Percentiles rank a stretch among this genome's conserved stretches.
Evolutionary conservation across 2,329 filamentous ascomycete species (phyloP).

Genomic region (Fusarium sarcochroum): DNA sequence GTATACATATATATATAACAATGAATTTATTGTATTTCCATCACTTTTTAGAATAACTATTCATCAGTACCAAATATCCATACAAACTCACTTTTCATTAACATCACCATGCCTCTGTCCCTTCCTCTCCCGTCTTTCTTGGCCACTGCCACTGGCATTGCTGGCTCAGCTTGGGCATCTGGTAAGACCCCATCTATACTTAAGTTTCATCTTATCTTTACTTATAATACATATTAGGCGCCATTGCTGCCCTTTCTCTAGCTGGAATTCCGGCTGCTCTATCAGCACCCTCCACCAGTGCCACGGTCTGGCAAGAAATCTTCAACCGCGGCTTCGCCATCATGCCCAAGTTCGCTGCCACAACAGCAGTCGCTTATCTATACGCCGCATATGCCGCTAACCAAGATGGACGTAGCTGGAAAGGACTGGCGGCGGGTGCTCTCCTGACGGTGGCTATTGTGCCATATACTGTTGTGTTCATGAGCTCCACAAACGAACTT

Average conservation of each 20-base stretch:
- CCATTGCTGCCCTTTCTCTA: conserved; percentile 55
- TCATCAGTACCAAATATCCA: neutral
- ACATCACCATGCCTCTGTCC: conserved; percentile 29
- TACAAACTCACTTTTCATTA: neutral
- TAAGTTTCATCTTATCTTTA: no score
- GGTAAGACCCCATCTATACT: conserved; percentile 45
- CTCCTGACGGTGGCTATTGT: conserved; percentile 55
- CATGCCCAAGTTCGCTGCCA: conserved; percentile 56
- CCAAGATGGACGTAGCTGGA: conserved; percentile 51
- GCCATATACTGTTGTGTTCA: conserved; percentile 57
- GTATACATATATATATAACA: conserved; percentile 3
- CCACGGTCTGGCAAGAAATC: conserved; percentile 55
- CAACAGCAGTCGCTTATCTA: conserved; percentile 53
- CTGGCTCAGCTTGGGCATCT: conserved; percentile 56
- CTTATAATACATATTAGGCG: conserved; percentile 48
- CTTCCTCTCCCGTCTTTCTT: conserved; percentile 50
- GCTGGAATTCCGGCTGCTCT: conserved; percentile 53
- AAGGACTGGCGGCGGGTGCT: conserved; percentile 52
- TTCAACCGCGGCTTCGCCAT: conserved; percentile 55
- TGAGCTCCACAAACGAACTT: conserved; percentile 55
- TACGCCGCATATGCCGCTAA: conserved; percentile 55
- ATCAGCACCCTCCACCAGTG: conserved; percentile 49
- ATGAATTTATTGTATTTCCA: neutral
- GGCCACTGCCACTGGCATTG: conserved; percentile 56
- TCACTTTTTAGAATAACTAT: no score